These are phyloP conservation scores for Lenwebbia sp. DNA, from an alignment of 345 rosid genomes.

Conservation along the genomic window DNA sequence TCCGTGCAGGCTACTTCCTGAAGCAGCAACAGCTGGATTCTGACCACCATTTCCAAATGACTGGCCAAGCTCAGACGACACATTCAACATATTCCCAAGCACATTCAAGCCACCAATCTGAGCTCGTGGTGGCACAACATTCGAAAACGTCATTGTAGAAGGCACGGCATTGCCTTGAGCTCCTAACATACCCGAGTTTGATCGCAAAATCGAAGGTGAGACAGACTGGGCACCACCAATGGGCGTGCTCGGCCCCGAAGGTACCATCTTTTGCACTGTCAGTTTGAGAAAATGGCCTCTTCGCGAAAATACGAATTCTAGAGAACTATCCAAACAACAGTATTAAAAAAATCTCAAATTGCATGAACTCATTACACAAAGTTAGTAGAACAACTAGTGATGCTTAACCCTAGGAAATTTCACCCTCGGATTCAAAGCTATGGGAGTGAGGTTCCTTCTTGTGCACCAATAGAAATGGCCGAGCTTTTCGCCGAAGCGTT, in stretches of 20 bases:
- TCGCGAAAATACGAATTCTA: background rate
- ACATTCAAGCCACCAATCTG: conserved; percentile 70
- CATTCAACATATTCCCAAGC: conserved; percentile 75
- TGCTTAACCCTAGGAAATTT: conserved; percentile 17
- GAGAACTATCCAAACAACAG: conserved; percentile 15
- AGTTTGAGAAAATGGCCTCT: background rate
- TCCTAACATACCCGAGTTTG: conserved; percentile 68
- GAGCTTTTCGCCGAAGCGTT: conserved; percentile 18
- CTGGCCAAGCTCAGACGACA: conserved; percentile 71
- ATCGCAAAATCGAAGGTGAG: conserved; percentile 57
- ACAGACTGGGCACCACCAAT: conserved; percentile 67
- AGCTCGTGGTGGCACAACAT: conserved; percentile 52
- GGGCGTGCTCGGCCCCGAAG: conserved; percentile 75
- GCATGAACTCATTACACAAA: background rate
- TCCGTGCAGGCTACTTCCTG: conserved; percentile 42
- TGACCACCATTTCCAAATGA: conserved; percentile 74
- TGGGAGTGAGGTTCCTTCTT: conserved; percentile 18
- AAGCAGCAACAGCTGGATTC: conserved; percentile 37
- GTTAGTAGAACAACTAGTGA: background rate
- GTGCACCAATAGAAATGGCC: conserved; percentile 13
- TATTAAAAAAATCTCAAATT: conserved; percentile 10
- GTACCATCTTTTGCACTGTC: conserved; percentile 48
- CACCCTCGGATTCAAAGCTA: conserved; percentile 21
- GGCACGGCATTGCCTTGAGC: conserved; percentile 64
- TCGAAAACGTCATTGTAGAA: conserved; percentile 59